Evolutionary conservation across 139 green algal genomes (phyloP).

Genomic region (Chlorella sp.): DNA sequence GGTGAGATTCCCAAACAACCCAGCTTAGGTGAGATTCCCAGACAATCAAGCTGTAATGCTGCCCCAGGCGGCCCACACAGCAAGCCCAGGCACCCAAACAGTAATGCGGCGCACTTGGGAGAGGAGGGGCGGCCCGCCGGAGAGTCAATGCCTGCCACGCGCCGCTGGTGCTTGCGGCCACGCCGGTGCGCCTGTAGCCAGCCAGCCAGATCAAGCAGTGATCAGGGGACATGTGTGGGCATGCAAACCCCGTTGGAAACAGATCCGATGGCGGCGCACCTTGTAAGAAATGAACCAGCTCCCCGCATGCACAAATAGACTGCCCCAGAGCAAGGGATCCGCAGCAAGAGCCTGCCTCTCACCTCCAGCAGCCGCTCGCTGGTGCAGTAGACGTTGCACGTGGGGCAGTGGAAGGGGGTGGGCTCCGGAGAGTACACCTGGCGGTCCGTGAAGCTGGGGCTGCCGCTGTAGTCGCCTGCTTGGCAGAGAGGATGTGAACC

Average conservation of each 20-base stretch:
- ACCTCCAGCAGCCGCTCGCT: constrained; percentile 36
- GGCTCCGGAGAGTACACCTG: constrained; percentile 28
- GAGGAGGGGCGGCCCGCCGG: constrained; percentile 2
- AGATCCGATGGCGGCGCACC: too few species aligned
- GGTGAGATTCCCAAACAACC: too few species aligned
- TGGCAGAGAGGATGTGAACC: neutral
- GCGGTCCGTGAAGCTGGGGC: constrained; percentile 20
- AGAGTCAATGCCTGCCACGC: constrained; percentile 19
- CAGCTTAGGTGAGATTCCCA: neutral
- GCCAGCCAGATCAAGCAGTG: too few species aligned
- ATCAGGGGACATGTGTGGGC: too few species aligned
- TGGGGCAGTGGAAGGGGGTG: constrained; percentile 31
- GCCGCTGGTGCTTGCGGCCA: constrained; percentile 37
- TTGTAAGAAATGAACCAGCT: too few species aligned
- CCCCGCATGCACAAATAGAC: too few species aligned
- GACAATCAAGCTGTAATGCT: neutral
- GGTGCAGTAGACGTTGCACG: constrained; percentile 38
- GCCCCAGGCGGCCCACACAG: too few species aligned
- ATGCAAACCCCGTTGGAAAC: too few species aligned
- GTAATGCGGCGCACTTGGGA: neutral
- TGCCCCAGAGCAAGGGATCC: too few species aligned
- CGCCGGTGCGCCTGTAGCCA: constrained; percentile 15
- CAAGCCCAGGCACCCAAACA: neutral
- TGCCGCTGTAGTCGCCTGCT: constrained; percentile 23
- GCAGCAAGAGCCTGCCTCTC: too few species aligned